Evolutionary conservation across 768 basidiomycete species (phyloP).

Genomic region (Trametes sanguinea): DNA sequence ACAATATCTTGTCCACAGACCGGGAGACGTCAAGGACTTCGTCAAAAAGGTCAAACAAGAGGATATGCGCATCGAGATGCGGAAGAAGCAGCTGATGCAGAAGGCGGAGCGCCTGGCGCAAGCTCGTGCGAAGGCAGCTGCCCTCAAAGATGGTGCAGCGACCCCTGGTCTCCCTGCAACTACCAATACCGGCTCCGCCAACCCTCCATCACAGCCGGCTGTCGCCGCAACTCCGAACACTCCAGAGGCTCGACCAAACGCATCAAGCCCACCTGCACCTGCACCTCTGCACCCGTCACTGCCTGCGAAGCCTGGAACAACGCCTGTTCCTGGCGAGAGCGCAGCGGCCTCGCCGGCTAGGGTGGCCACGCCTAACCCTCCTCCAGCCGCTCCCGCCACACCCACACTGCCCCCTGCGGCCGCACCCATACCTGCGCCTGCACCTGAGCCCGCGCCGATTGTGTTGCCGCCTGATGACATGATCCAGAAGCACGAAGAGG

Average conservation of each 20-base stretch:
- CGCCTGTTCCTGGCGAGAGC: constrained; percentile 28
- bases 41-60: constrained; percentile 69
- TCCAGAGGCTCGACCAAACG: constrained; percentile 24
- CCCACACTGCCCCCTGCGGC: constrained; percentile 27
- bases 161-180: constrained; percentile 10
- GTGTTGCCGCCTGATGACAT: constrained; percentile 47
- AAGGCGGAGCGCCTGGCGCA: constrained; percentile 41
- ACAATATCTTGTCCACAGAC: constrained; percentile 40
- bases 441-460: constrained; percentile 16
- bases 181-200: constrained; percentile 1
- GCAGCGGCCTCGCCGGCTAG: constrained; percentile 34
- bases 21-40: constrained; percentile 75
- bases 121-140: constrained; percentile 45
- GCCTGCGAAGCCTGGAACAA: constrained; percentile 66
- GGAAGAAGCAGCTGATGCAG: constrained; percentile 43
- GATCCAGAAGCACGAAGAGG: constrained; percentile 64
- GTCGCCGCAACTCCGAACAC: constrained; percentile 16
- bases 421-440: constrained; percentile 23
- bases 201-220: constrained; percentile 2
- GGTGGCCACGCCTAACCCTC: constrained; percentile 28
- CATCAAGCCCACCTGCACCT: constrained; percentile 37
- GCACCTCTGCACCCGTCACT: constrained; percentile 66
- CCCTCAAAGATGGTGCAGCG: constrained; percentile 20
- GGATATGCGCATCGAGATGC: constrained; percentile 59
- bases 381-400: constrained; percentile 28